Conservation (phyloP, 352 stramenopile genomes). For the Phytophthora foliorum region DNA sequence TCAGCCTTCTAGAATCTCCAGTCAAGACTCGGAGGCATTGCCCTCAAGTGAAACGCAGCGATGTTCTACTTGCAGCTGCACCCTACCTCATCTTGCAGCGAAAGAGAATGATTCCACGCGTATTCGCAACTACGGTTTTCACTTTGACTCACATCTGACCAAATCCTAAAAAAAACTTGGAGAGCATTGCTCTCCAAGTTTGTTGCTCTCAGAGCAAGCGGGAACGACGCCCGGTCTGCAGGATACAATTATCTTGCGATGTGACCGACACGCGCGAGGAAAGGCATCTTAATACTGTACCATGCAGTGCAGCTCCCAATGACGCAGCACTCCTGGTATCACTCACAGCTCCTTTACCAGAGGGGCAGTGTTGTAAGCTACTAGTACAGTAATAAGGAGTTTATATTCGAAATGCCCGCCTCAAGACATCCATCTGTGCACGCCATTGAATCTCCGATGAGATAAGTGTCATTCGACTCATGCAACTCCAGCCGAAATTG, state of each 20-base stretch:
- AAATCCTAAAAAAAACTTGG: too few relatives aligned
- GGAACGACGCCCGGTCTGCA: neutral
- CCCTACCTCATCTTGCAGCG: neutral
- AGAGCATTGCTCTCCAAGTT: too few relatives aligned
- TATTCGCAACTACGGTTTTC: too few relatives aligned
- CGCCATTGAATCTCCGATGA: too few relatives aligned
- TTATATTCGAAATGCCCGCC: too few relatives aligned
- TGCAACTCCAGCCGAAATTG: neutral
- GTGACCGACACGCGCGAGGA: constrained; percentile 13
- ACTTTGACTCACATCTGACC: too few relatives aligned
- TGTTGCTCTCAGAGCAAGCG: neutral
- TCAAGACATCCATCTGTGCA: neutral
- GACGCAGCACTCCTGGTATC: too few relatives aligned
- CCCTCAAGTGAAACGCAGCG: too few relatives aligned
- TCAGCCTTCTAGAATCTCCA: constrained; percentile 2
- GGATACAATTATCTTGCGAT: constrained; percentile 17
- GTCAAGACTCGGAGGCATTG: neutral
- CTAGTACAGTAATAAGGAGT: too few relatives aligned
- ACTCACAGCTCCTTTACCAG: neutral
- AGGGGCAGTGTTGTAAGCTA: neutral
- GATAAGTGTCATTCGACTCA: neutral
- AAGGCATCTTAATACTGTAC: too few relatives aligned
- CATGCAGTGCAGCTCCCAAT: too few relatives aligned
- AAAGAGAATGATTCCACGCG: neutral
- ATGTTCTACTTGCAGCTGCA: neutral